A percentile compares a stretch with the other conserved stretches of the same genome.
These are phyloP conservation scores for Persicaria maculosa DNA, from an alignment of 148 eudicot species.

Conservation along the genomic window DNA sequence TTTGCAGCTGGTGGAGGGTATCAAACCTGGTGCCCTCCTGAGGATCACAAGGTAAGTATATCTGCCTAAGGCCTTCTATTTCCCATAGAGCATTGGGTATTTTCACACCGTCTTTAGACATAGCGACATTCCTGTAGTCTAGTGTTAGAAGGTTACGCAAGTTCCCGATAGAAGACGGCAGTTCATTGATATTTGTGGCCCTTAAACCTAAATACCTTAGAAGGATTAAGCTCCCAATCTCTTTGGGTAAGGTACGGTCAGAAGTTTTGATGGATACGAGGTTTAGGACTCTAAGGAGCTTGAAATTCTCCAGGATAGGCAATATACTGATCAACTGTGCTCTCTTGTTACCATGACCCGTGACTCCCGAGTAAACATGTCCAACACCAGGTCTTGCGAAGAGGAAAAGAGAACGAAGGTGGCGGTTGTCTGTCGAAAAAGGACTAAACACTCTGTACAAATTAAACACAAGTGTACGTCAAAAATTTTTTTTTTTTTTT, in stretches of 20 bases:
- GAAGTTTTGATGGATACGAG: slow-evolving; percentile 9
- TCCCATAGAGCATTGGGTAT: slow-evolving; percentile 25
- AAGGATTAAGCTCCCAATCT: slow-evolving; percentile 23
- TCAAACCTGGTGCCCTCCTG: slow-evolving; percentile 13
- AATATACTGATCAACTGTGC: slow-evolving; percentile 7
- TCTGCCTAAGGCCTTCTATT: slow-evolving; percentile 19
- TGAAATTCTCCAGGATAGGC: slow-evolving; percentile 16
- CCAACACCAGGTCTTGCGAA: too few relatives aligned
- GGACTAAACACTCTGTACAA: too few relatives aligned
- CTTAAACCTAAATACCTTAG: slow-evolving; percentile 24
- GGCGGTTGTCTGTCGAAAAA: too few relatives aligned
- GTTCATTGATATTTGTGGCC: slow-evolving; percentile 20
- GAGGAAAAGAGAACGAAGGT: too few relatives aligned
- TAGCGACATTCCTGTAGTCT: slow-evolving; percentile 21
- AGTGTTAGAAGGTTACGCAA: slow-evolving; percentile 18
- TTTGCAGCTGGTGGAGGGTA: slow-evolving; percentile 11
- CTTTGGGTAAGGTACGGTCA: slow-evolving; percentile 19
- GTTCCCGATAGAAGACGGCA: slow-evolving; percentile 22
- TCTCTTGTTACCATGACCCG: too few relatives aligned
- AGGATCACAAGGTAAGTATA: slow-evolving; percentile 18
- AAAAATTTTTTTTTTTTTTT: too few relatives aligned
- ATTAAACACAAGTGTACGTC: too few relatives aligned
- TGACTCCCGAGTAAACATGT: too few relatives aligned
- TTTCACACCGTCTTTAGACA: neutral
- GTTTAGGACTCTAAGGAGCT: slow-evolving; percentile 25